Conservation (phyloP, 1,139 yeast genomes). For the Taphrina flavorubra region DNA sequence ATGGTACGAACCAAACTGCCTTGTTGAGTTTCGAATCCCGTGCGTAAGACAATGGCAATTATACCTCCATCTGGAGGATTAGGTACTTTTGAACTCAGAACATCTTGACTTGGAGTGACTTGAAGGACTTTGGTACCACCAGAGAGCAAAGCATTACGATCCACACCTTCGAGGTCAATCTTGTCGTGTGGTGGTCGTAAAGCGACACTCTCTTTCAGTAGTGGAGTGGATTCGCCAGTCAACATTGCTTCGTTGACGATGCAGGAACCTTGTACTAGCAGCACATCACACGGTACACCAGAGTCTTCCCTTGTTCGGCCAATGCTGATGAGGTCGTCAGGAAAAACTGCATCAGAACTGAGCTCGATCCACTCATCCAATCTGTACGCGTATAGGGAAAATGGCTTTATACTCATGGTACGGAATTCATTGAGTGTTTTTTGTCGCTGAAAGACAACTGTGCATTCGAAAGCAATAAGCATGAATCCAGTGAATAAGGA, state of each 20-base stretch:
- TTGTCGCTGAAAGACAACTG: conserved; percentile 94
- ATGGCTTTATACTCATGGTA: conserved; percentile 97
- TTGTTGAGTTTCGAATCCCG: conserved; percentile 97
- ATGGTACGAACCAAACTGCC: conserved; percentile 97
- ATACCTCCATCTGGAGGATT: conserved; percentile 88
- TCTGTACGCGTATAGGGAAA: conserved; percentile 73
- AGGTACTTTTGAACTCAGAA: conserved; percentile 57
- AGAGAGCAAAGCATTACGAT: conserved; percentile 84
- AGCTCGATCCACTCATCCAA: conserved; percentile 70
- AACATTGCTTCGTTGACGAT: conserved; percentile 98
- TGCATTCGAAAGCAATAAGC: conserved; percentile 90
- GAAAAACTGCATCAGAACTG: conserved; percentile 76
- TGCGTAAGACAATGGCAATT: conserved; percentile 83
- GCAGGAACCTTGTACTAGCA: conserved; percentile 83
- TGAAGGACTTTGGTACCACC: conserved; percentile 98
- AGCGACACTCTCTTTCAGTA: conserved; percentile 86
- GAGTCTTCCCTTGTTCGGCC: conserved; percentile 82
- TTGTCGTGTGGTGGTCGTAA: conserved; percentile 75
- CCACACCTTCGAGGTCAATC: conserved; percentile 78
- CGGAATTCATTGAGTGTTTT: conserved; percentile 92
- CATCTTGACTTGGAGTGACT: conserved; percentile 70
- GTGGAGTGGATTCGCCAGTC: conserved; percentile 97
- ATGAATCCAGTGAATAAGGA: conserved; percentile 89
- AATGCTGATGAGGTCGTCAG: conserved; percentile 89
- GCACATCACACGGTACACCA: conserved; percentile 94